Percentiles rank a stretch among this genome's conserved stretches.
Conservation (phyloP, 768 basidiomycete genomes). For the Tylopilus felleus region DNA sequence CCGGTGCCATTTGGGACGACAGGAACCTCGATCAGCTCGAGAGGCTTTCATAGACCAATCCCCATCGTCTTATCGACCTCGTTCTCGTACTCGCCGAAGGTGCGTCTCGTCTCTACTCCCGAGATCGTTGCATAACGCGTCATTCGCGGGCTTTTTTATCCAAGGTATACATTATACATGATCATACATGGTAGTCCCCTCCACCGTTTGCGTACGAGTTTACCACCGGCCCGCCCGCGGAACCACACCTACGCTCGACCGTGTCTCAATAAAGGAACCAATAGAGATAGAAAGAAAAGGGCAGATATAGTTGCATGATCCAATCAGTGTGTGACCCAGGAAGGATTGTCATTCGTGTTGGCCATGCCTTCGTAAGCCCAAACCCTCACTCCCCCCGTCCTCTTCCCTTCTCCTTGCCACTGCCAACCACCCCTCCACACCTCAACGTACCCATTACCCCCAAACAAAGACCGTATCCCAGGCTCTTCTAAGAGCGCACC, state of each 20-base stretch:
- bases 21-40: slow-evolving; percentile 43
- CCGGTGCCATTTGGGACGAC: slow-evolving; percentile 45
- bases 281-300: no score
- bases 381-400: slow-evolving; percentile 66
- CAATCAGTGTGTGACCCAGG: no score
- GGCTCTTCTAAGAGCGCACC: slow-evolving; percentile 63
- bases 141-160: no score
- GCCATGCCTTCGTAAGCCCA: slow-evolving; percentile 43
- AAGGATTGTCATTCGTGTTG: background rate
- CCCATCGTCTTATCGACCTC: slow-evolving; percentile 49
- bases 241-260: no score
- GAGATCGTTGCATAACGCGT: no score
- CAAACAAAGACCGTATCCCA: slow-evolving; percentile 47
- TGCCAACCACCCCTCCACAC: slow-evolving; percentile 68
- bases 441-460: slow-evolving; percentile 57
- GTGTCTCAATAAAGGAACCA: no score
- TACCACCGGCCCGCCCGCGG: no score
- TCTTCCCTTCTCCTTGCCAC: slow-evolving; percentile 61
- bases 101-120: no score
- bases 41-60: slow-evolving; percentile 39
- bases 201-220: no score
- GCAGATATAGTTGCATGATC: no score
- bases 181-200: no score
- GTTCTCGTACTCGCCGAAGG: slow-evolving; percentile 41
- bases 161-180: no score